Evolutionary conservation across 1,284 basidiomycete genomes (phyloP), one percentile per base, ranked within the genome.

Genomic region (Singerocomus inundabilis): DNA sequence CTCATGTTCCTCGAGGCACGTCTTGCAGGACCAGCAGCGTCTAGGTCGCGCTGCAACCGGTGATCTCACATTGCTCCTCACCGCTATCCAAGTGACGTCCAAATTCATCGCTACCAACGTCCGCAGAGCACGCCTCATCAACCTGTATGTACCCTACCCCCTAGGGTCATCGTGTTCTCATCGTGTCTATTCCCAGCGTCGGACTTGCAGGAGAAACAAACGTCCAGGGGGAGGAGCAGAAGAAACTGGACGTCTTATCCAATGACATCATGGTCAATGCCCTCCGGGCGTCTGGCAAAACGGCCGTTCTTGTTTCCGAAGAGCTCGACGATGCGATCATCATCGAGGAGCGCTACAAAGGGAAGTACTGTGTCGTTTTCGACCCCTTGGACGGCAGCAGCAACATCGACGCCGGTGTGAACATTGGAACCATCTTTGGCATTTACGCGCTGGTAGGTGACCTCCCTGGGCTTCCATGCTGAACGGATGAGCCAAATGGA

Each of bases 231-330:
- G 97, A 99, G 71, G 97, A 98, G 69, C 97, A 99, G 79, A 99
- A 99, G 82, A 99, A 99, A 76, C 81, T 99, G 50, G 96, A 98
- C 68, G 89, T 98, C 18, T 80, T 99, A 45, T 92, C 94, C 21
- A 99, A 99, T 72, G 95, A 99, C 70, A 99, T 99, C 80, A 99
- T 99, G 97, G 84, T 99, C 70, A 99, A 98, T 65, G 85, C 91
- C 34, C 80, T 98, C 38, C 80, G 90, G 33, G 93, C 94, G 3
- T 95, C 91, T 25, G 93, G 97, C 54, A 98, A 97, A 80, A 91
- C 89, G 11, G 88, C 94, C 16, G 95, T 99, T 28, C 88, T 99
- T 61, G 94, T 99, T 49, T 97, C 93, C 10, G 97, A 99, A 71
- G 96, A 98, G 64, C 78, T 92, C 56, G 96, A 98, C 33, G 83